A percentile compares a stretch with the other conserved stretches of the same genome.
These are phyloP conservation scores for Fagus crenata DNA, from an alignment of 306 rosid genomes.

Conservation along the genomic window DNA sequence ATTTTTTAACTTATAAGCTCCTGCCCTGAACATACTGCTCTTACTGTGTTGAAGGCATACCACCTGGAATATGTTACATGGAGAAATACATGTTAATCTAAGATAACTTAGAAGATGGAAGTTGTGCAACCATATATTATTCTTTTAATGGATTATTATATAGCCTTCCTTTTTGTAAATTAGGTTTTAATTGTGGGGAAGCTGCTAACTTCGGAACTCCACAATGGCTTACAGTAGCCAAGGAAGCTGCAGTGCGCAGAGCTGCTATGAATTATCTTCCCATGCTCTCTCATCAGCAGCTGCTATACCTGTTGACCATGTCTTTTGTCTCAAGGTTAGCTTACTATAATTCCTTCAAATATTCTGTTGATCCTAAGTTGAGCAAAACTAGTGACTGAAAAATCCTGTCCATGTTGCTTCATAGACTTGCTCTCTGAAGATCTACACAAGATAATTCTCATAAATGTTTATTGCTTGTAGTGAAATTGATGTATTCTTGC, in stretches of 20 bases:
- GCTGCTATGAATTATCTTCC: slow-evolving; percentile 99
- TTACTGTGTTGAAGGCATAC: slow-evolving; percentile 16
- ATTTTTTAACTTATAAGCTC: slow-evolving; percentile 4
- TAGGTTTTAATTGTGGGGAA: slow-evolving; percentile 98
- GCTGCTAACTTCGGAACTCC: slow-evolving; percentile 99
- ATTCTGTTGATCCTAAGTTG: neutral
- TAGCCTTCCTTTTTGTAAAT: slow-evolving; percentile 22
- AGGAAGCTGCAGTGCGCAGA: slow-evolving; percentile 98
- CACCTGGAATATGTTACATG: slow-evolving; percentile 14
- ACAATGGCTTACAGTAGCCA: slow-evolving; percentile 91
- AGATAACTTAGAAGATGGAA: slow-evolving; percentile 14
- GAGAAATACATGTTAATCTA: slow-evolving; percentile 24
- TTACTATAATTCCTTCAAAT: neutral
- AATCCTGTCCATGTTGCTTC: slow-evolving; percentile 16
- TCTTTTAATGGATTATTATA: slow-evolving; percentile 16
- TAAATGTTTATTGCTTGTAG: neutral
- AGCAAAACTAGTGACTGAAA: slow-evolving; percentile 4
- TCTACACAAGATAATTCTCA: neutral
- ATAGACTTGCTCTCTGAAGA: slow-evolving; percentile 25
- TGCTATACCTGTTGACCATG: slow-evolving; percentile 92
- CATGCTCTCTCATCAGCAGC: slow-evolving; percentile 99
- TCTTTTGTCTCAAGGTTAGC: slow-evolving; percentile 87
- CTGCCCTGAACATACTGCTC: slow-evolving; percentile 5
- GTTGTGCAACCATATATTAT: slow-evolving; percentile 18
- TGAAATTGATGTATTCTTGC: neutral